Evolutionary conservation across 129 eudicot species (phyloP), one percentile per base, ranked within the genome.

Genomic region (Scalesia atractyloides): DNA sequence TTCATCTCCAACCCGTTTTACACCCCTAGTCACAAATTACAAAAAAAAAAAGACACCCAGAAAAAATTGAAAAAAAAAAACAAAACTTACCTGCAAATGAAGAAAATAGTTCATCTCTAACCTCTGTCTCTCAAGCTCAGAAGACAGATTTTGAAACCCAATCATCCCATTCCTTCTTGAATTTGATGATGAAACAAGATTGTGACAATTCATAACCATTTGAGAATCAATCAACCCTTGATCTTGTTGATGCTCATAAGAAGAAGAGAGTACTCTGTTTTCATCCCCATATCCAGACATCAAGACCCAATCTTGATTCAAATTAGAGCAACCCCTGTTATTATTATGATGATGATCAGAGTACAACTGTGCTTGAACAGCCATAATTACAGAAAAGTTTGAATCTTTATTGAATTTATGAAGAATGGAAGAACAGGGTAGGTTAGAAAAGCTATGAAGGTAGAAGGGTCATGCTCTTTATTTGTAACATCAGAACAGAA

Each of bases 81-180:
- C 44, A 56, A 66, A 66, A 18, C 44, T 54, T 8, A 80, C 84
- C 84, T 80, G 84, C 51, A 80, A 80, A 68, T 80, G 84, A 60
- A 80, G 84, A 61, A 74, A 80, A 37, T 66, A 68, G n/a, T 74
- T 79, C 84, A 80, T 80, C 76, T 80, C 84, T 11, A 74, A 68
- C 70, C 80, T 68, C 53, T 80, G 84, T 4, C 75, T 80, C 36
- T 74, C 80, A 68, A 80, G 72, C 80, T 80, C 84, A 68, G 80
- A 80, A 9, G 72, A 43, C 76, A 80, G 51, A 62, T 52, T 70
- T 41, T 78, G 82, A 70, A 62, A 78, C 13, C 76, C 82, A 78
- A 50, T 37, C 16, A 62, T 63, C 58, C 82, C 82, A 51, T 70
- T 36, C 51, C 72, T 77, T 53, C 72, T 77, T 30, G 82, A 69